Conservation (phyloP, 1,139 yeast species). For the Taiozyma sp. region DNA sequence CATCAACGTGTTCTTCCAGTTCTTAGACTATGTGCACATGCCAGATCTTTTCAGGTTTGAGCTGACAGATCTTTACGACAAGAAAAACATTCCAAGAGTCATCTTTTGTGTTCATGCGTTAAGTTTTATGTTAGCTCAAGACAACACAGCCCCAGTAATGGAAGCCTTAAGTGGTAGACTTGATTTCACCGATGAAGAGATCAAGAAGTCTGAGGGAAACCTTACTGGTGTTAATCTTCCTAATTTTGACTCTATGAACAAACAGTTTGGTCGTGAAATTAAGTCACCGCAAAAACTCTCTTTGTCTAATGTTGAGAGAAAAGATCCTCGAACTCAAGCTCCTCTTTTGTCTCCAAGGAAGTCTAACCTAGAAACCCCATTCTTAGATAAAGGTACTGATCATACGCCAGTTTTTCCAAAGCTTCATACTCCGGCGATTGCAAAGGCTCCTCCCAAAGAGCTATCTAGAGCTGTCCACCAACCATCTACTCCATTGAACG, state of each 20-base stretch:
- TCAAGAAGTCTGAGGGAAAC: constrained; percentile 63
- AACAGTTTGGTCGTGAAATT: constrained; percentile 18
- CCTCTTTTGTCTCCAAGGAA: not conserved
- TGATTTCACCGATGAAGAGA: constrained; percentile 62
- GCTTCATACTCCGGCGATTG: not conserved
- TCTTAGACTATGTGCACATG: constrained; percentile 65
- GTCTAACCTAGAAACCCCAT: constrained; percentile 9
- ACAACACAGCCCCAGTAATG: constrained; percentile 47
- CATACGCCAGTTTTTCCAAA: constrained; percentile 5
- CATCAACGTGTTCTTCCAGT: constrained; percentile 76
- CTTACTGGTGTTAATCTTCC: constrained; percentile 61
- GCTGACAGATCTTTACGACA: constrained; percentile 87
- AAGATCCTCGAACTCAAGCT: not conserved
- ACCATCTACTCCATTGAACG: not conserved
- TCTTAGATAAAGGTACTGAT: constrained; percentile 8
- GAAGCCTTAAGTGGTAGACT: constrained; percentile 59
- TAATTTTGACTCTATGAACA: constrained; percentile 43
- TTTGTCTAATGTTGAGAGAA: not conserved
- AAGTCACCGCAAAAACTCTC: constrained; percentile 3
- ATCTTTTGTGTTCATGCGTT: constrained; percentile 91
- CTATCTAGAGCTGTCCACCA: not conserved
- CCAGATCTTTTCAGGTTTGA: constrained; percentile 90
- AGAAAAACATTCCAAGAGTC: constrained; percentile 89
- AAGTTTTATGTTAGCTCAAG: constrained; percentile 60
- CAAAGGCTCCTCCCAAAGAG: not conserved